Percentiles rank a stretch among this genome's conserved stretches.
phyloP scores from a whole-genome alignment of 805 yeast species.

The Lachancea meyersii region DNA sequence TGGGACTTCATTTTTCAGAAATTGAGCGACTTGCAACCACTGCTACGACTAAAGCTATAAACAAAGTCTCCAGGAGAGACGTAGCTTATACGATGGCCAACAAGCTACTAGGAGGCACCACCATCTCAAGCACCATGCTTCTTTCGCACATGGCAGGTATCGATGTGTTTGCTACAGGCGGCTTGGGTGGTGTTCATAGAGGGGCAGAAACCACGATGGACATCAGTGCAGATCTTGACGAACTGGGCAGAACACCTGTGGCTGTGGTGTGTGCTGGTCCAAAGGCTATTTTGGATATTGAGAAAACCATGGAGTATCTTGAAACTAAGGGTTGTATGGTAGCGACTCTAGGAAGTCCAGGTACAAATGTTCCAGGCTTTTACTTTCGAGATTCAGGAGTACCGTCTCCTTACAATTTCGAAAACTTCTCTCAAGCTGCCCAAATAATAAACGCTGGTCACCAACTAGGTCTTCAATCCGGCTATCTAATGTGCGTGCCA shows the following conservation, averaged over 20 bases:
- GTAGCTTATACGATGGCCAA: conserved; percentile 64
- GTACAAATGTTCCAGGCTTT: conserved; percentile 69
- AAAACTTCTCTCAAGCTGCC: conserved; percentile 55
- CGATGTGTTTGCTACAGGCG: conserved; percentile 86
- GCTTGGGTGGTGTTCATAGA: conserved; percentile 86
- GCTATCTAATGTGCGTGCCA: conserved; percentile 74
- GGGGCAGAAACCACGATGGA: conserved; percentile 73
- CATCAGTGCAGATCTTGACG: conserved; percentile 81
- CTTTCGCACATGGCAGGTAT: conserved; percentile 70
- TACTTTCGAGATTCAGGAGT: conserved; percentile 73
- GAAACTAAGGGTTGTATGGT: conserved; percentile 92
- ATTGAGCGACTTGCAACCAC: conserved; percentile 43
- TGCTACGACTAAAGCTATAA: conserved; percentile 26
- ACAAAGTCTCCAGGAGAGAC: conserved; percentile 76
- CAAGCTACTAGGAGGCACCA: conserved; percentile 74
- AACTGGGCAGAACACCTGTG: conserved; percentile 73
- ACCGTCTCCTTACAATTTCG: conserved; percentile 58
- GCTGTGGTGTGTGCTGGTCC: conserved; percentile 94
- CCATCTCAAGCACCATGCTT: conserved; percentile 85
- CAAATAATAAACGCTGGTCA: conserved; percentile 45
- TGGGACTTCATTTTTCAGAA: conserved; percentile 52
- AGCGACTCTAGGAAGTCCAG: conserved; percentile 52
- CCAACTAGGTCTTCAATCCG: conserved; percentile 50
- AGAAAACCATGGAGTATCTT: conserved; percentile 72
- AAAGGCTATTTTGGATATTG: conserved; percentile 75